Conservation (phyloP, 257 asterid species). For the Salvia splendens region DNA sequence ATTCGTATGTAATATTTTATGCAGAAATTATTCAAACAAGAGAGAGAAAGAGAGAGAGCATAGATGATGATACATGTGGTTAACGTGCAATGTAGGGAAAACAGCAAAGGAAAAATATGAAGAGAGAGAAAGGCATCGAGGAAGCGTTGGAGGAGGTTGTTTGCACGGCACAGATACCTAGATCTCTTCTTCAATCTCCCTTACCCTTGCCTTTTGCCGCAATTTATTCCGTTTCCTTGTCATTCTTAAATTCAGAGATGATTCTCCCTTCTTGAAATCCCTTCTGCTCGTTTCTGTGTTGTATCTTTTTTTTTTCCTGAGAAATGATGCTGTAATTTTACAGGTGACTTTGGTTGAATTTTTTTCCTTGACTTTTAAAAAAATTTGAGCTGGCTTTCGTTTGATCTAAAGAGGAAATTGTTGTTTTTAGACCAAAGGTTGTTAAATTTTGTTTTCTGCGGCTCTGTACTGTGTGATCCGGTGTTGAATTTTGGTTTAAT, state of each 20-base stretch:
- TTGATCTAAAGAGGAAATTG: conserved; percentile 39
- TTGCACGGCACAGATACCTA: conserved; percentile 96
- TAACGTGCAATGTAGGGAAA: conserved; percentile 88
- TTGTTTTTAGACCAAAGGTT: conserved; percentile 32
- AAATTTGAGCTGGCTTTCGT: conserved; percentile 29
- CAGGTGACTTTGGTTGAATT: conserved; percentile 40
- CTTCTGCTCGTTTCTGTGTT: conserved; percentile 29
- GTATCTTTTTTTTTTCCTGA: background rate
- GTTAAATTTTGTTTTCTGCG: conserved; percentile 26
- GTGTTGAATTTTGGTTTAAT: conserved; percentile 36
- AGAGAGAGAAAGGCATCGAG: conserved; percentile 55
- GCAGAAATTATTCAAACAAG: conserved; percentile 31
- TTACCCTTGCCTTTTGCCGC: conserved; percentile 78
- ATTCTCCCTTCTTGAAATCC: conserved; percentile 26
- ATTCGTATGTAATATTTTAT: conserved; percentile 32
- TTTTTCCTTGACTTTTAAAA: background rate
- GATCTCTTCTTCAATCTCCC: conserved; percentile 79
- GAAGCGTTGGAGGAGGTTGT: conserved; percentile 68
- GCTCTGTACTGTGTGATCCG: conserved; percentile 40
- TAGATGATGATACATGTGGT: conserved; percentile 47
- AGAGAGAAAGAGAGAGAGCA: conserved; percentile 39
- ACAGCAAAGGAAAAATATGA: conserved; percentile 44
- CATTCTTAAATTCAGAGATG: conserved; percentile 42
- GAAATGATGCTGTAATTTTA: conserved; percentile 32
- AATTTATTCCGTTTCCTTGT: conserved; percentile 65